Evolutionary conservation across 1,284 basidiomycete species (phyloP).

Genomic region (Trichosporon ovoides): DNA sequence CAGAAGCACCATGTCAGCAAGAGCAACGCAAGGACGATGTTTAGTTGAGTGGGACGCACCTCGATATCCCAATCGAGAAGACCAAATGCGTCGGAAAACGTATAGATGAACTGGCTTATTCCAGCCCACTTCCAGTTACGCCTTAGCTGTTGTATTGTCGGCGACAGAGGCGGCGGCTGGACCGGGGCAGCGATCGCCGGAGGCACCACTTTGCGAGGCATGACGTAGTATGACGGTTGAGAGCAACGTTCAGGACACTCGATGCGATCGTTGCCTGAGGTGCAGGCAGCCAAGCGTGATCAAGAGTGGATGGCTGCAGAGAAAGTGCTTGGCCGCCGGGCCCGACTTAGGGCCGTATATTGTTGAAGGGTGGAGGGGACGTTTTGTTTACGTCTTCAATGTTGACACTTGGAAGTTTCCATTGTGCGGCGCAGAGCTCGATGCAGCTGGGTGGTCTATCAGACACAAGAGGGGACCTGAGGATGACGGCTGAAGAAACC

Average conservation of each 20-base stretch:
- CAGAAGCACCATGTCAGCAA: background rate
- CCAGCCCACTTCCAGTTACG: constrained; percentile 49
- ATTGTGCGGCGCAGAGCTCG: too few species aligned
- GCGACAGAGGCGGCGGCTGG: constrained; percentile 40
- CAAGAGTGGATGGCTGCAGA: too few species aligned
- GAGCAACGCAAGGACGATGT: too few species aligned
- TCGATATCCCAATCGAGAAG: constrained; percentile 47
- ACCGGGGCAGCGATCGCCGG: constrained; percentile 19
- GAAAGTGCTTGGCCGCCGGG: background rate
- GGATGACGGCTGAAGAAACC: too few species aligned
- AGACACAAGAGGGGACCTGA: too few species aligned
- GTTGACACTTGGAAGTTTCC: background rate
- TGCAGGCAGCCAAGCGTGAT: background rate
- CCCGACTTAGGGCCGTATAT: background rate
- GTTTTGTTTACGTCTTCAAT: background rate
- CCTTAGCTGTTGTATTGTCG: constrained; percentile 39
- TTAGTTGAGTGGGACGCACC: too few species aligned
- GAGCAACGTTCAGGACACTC: too few species aligned
- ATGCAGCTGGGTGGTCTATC: too few species aligned
- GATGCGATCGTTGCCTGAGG: too few species aligned
- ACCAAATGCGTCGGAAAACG: constrained; percentile 47
- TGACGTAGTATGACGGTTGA: constrained; percentile 6
- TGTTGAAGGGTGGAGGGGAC: background rate
- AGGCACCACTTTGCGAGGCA: constrained; percentile 30
- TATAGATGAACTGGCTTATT: constrained; percentile 46